A percentile compares a stretch with the other conserved stretches of the same genome.
Evolutionary conservation across 176 grass and related monocot genomes (phyloP).

Genomic region (Phyllostachys edulis): DNA sequence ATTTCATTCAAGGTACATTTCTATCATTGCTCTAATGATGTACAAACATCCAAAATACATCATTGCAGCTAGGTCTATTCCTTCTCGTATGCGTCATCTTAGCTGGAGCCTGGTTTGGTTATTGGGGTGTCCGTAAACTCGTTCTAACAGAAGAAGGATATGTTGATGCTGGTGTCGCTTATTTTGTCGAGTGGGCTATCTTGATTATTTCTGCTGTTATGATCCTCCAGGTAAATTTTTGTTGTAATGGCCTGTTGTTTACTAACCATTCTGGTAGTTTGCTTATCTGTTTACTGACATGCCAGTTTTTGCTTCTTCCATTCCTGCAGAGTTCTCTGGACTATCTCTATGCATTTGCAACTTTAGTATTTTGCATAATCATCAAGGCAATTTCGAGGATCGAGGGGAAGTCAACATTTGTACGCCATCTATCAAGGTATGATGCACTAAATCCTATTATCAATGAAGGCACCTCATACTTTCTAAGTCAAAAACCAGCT

Average conservation of each 20-base stretch:
- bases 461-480: not conserved
- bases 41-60: conserved; percentile 17
- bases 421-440: conserved; percentile 53
- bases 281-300: conserved; percentile 28
- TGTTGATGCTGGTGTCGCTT: conserved; percentile 72
- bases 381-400: conserved; percentile 51
- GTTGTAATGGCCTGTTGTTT: not conserved
- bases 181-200: conserved; percentile 89
- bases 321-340: conserved; percentile 78
- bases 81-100: conserved; percentile 67
- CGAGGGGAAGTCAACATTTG: conserved; percentile 39
- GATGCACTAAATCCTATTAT: conserved; percentile 2
- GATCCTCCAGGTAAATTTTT: conserved; percentile 72
- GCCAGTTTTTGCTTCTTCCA: conserved; percentile 3
- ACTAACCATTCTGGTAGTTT: conserved; percentile 5
- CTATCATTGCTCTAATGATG: not conserved
- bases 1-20: not conserved
- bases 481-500: conserved; percentile 3
- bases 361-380: conserved; percentile 51
- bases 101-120: conserved; percentile 97
- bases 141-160: conserved; percentile 90
- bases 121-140: conserved; percentile 92
- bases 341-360: conserved; percentile 54
- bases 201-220: conserved; percentile 78
- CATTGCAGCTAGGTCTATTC: conserved; percentile 78